Conservation (phyloP, 148 eudicot species). For the Rheum nobile region DNA sequence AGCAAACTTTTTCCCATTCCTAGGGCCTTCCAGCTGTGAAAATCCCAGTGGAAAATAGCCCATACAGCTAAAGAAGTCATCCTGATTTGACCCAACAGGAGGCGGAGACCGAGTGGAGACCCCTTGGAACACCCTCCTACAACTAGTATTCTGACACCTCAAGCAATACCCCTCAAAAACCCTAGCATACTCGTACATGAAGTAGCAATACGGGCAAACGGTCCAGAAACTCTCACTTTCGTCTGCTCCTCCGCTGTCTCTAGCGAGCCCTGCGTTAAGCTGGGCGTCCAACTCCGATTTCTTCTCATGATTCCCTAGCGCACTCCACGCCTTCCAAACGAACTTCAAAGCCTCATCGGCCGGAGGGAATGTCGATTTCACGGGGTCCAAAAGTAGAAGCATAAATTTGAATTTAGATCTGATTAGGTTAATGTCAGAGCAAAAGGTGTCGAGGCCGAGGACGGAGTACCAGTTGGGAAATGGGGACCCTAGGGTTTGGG, state of each 20-base stretch:
- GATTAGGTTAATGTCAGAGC: conserved; percentile 23
- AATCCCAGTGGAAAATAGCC: conserved; percentile 39
- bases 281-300: conserved; percentile 32
- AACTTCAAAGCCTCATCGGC: conserved; percentile 28
- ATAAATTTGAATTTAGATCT: conserved; percentile 19
- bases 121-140: conserved; percentile 45
- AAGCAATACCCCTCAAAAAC: conserved; percentile 48
- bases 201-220: conserved; percentile 66
- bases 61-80: conserved; percentile 24
- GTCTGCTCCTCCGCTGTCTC: not conserved
- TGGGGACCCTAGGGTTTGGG: conserved; percentile 4
- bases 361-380: conserved; percentile 11
- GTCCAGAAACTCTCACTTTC: conserved; percentile 50
- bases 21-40: conserved; percentile 6
- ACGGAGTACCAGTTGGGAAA: conserved; percentile 35
- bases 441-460: conserved; percentile 29
- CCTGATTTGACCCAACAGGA: conserved; percentile 28
- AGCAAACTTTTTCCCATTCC: conserved; percentile 13
- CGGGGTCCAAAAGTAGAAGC: conserved; percentile 23
- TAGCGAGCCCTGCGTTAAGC: conserved; percentile 1
- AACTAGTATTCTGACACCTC: conserved; percentile 47
- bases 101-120: conserved; percentile 27
- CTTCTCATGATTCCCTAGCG: conserved; percentile 21
- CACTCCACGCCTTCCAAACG: conserved; percentile 26
- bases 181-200: conserved; percentile 43